phyloP scores from a whole-genome alignment of 805 yeast genomes.

The Candida sanyiensis region DNA sequence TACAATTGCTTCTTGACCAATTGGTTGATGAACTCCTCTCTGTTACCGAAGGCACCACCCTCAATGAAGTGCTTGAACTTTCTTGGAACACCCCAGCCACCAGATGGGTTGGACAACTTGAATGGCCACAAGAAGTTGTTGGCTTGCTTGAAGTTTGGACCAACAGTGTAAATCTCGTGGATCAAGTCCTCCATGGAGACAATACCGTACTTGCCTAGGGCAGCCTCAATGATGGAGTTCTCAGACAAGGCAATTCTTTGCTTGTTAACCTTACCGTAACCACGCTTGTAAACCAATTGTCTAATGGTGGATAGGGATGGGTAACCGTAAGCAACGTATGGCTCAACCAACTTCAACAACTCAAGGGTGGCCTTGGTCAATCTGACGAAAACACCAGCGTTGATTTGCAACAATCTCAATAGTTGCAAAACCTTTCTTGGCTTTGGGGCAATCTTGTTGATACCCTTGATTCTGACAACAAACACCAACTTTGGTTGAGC shows the following conservation, averaged over 20 bases:
- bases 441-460: constrained; percentile 97
- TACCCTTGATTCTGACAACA: constrained; percentile 99
- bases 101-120: constrained; percentile 93
- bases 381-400: constrained; percentile 92
- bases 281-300: constrained; percentile 95
- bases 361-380: constrained; percentile 93
- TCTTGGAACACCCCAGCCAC: constrained; percentile 97
- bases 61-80: constrained; percentile 95
- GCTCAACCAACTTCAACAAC: constrained; percentile 90
- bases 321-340: constrained; percentile 97
- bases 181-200: constrained; percentile 87
- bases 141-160: constrained; percentile 98
- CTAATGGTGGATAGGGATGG: constrained; percentile 88
- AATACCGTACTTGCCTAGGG: constrained; percentile 90
- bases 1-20: constrained; percentile 55
- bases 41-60: constrained; percentile 99
- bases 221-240: constrained; percentile 81
- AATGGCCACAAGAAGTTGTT: constrained; percentile 98
- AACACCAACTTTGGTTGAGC: constrained; percentile 93
- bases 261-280: constrained; percentile 94
- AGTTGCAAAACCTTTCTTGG: constrained; percentile 98
- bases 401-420: constrained; percentile 88
- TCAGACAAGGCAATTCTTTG: constrained; percentile 90
- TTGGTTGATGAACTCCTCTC: constrained; percentile 92
- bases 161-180: constrained; percentile 94